Percentiles rank a stretch among this genome's conserved stretches.
These are phyloP conservation scores for Diversispora epigaea DNA, from an alignment of 192 early-diverging fungal genomes.

Conservation along the genomic window DNA sequence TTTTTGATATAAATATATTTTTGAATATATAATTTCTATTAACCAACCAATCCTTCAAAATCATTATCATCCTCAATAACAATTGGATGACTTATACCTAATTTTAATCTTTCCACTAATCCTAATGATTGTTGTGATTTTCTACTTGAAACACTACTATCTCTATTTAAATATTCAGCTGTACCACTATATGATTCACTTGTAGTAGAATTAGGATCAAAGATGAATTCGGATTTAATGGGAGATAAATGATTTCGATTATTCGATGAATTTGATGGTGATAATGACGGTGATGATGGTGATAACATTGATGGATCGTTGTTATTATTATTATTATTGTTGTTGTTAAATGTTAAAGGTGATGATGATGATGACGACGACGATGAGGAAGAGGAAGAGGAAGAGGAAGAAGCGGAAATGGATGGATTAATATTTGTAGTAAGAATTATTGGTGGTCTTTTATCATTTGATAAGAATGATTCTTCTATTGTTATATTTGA, in stretches of 20 bases:
- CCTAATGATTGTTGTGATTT: constrained; percentile 6
- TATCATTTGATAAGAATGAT: no score
- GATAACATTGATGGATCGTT: neutral
- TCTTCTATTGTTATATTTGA: neutral
- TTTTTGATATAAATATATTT: no score
- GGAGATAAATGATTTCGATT: constrained; percentile 12
- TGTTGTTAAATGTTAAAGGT: neutral
- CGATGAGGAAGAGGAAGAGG: neutral
- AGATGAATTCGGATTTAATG: neutral
- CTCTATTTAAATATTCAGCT: neutral
- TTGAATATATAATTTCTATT: neutral
- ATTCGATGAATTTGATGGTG: constrained; percentile 20
- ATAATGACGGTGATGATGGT: neutral
- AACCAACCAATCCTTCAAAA: constrained; percentile 17
- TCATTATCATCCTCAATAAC: constrained; percentile 20
- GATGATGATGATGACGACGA: neutral
- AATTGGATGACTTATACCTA: neutral
- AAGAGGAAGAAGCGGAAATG: no score
- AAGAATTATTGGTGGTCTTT: no score
- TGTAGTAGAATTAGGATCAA: neutral
- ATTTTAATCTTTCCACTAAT: constrained; percentile 27
- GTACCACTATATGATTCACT: constrained; percentile 27
- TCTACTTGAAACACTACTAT: constrained; percentile 6
- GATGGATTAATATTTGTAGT: no score
- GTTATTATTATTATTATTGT: neutral